Percentiles rank a stretch among this genome's conserved stretches.
phyloP scores from a whole-genome alignment of 1,284 basidiomycete genomes.

The Thelephora terrestris region DNA sequence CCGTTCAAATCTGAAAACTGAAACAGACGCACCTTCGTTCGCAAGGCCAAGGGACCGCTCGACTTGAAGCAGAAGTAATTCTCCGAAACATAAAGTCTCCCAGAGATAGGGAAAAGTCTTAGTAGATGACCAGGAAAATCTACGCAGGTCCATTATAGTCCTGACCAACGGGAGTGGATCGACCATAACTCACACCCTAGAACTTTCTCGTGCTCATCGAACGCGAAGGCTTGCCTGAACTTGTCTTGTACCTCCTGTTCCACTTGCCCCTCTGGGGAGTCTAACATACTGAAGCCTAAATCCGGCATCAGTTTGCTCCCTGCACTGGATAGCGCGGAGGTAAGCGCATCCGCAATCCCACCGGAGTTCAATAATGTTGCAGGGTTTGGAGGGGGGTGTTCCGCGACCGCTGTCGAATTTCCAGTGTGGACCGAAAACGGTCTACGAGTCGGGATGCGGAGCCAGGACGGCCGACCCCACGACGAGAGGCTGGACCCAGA shows the following conservation, averaged over 20 bases:
- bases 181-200: constrained; percentile 64
- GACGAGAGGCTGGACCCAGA: constrained; percentile 18
- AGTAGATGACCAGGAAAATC: constrained; percentile 86
- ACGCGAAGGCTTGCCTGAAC: constrained; percentile 72
- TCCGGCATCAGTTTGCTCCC: constrained; percentile 31
- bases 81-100: constrained; percentile 78
- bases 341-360: constrained; percentile 47
- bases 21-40: constrained; percentile 55
- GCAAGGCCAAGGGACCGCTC: constrained; percentile 60
- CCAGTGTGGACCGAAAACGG: constrained; percentile 20
- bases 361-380: constrained; percentile 11
- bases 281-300: constrained; percentile 54
- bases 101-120: constrained; percentile 77
- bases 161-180: constrained; percentile 1
- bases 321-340: constrained; percentile 29
- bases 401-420: constrained; percentile 5
- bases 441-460: constrained; percentile 46
- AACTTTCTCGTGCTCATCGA: constrained; percentile 78
- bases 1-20: neutral
- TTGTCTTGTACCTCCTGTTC: constrained; percentile 64
- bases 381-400: constrained; percentile 14
- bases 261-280: constrained; percentile 49
- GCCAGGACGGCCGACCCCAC: constrained; percentile 53
- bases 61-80: constrained; percentile 90
- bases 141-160: constrained; percentile 21